phyloP scores from a whole-genome alignment of 2,329 filamentous ascomycete genomes.

The Aspergillus persii region DNA sequence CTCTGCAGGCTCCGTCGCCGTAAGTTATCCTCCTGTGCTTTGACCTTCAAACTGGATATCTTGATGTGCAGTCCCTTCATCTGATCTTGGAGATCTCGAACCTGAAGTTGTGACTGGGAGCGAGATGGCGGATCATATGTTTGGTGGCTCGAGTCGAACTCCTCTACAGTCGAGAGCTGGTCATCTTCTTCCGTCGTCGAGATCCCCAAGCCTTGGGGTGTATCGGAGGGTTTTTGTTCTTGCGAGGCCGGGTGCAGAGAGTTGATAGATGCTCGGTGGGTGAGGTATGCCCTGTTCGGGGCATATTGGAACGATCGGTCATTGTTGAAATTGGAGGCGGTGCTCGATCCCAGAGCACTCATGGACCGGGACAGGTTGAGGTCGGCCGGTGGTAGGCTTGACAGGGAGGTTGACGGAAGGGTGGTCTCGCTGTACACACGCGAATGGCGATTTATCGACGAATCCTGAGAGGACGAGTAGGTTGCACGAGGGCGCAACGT shows the following conservation, averaged over 20 bases:
- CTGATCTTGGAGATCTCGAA: constrained; percentile 74
- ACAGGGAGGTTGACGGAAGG: constrained; percentile 43
- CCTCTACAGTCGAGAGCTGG: constrained; percentile 29
- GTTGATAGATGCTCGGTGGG: constrained; percentile 38
- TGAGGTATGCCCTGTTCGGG: constrained; percentile 30
- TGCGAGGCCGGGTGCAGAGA: constrained; percentile 32
- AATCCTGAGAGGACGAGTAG: constrained; percentile 34
- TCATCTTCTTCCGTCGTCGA: constrained; percentile 23
- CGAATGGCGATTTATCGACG: constrained; percentile 50
- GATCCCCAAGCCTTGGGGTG: constrained; percentile 28
- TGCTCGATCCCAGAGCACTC: constrained; percentile 53
- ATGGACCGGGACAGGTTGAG: constrained; percentile 57
- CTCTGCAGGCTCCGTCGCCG: constrained; percentile 74
- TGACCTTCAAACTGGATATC: constrained; percentile 75
- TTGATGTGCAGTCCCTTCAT: constrained; percentile 83
- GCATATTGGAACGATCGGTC: constrained; percentile 36
- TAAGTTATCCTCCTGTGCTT: constrained; percentile 74
- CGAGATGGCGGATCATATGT: constrained; percentile 53
- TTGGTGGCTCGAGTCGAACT: constrained; percentile 38
- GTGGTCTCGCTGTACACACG: constrained; percentile 63
- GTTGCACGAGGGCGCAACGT: constrained; percentile 44
- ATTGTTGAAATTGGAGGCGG: constrained; percentile 27
- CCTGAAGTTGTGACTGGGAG: constrained; percentile 69
- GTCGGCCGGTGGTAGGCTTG: constrained; percentile 27
- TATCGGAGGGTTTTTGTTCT: constrained; percentile 19